Base-by-base conservation (phyloP, 495 filamentous ascomycete species). In the Glonium stellatum region DNA sequence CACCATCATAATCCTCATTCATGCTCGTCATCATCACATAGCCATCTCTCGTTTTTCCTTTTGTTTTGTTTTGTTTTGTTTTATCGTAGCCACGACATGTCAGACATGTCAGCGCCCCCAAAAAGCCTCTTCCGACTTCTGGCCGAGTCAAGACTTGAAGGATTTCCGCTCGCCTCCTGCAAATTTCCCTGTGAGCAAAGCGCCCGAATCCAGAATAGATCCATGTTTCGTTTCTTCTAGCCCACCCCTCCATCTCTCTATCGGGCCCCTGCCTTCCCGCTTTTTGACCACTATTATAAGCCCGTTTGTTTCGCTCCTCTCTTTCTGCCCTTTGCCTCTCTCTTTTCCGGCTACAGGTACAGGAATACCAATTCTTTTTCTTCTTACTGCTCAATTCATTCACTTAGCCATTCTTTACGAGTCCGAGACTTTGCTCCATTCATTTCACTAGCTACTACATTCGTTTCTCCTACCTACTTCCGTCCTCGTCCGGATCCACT, bases 391-490 rank as follows among this genome's bases (percentile, higher is more conserved):
- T 39, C 13, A 1, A n/a, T 42, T 37, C 52, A 55, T 34, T 55
- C 52, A 35, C 36, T 23, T 54, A 57, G 36, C 54, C 51, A 35
- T 59, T 63, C 55, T 50, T 57, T 53, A 49, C 47, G 55, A 66
- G 63, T 66, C 59, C 36, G 63, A 62, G 63, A 66, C 63, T 66
- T 55, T 19, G 19, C 55, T 51, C 31, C 59, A 50, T 57, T 62
- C 59, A 41, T 41, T 66, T 15, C 44, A 31, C 10, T 36, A 48
- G 21, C 52, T 31, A 42, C 27, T 35, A 22, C 25, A 47, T 57
- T 44, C 37, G 44, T 58, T 63, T 59, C 41, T 53, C 50, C 51
- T 35, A 21, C 22, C 53, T 36, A 6, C 46, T 47, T 50, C 41
- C 1, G 22, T 4, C 5, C 49, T 49, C 22, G 27, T 50, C 18